A percentile compares a stretch with the other conserved stretches of the same genome.
phyloP scores from a whole-genome alignment of 495 filamentous ascomycete genomes.

The Trichoderma asperelloides region DNA sequence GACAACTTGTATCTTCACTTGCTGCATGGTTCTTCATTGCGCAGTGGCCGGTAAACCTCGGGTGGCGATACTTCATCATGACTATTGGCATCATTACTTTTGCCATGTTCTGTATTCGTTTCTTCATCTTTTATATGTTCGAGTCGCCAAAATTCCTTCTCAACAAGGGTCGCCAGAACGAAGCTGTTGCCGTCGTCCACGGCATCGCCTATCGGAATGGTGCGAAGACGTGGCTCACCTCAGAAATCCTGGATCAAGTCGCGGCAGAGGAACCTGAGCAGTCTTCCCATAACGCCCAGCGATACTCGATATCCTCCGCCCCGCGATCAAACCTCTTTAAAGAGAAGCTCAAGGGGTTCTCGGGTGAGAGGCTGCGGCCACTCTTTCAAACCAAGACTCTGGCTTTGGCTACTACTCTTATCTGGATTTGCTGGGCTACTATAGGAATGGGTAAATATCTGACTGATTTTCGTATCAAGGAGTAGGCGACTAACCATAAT shows the following conservation, averaged over 20 bases:
- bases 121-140: slow-evolving; percentile 72
- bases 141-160: slow-evolving; percentile 81
- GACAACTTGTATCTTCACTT: slow-evolving; percentile 58
- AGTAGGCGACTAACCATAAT: no score
- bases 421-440: slow-evolving; percentile 50
- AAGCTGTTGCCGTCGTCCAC: slow-evolving; percentile 68
- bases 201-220: slow-evolving; percentile 64
- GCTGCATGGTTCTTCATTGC: slow-evolving; percentile 75
- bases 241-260: slow-evolving; percentile 47
- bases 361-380: slow-evolving; percentile 34
- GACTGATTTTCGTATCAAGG: no score
- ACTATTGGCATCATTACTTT: slow-evolving; percentile 69
- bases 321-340: not conserved
- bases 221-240: slow-evolving; percentile 54
- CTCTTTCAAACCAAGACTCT: slow-evolving; percentile 40
- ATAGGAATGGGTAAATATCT: slow-evolving; percentile 34
- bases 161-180: slow-evolving; percentile 59
- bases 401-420: slow-evolving; percentile 39
- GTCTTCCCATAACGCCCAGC: not conserved
- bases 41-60: slow-evolving; percentile 58
- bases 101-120: slow-evolving; percentile 60
- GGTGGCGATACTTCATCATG: slow-evolving; percentile 70
- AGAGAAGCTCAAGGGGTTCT: slow-evolving; percentile 22
- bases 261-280: slow-evolving; percentile 25
- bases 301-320: slow-evolving; percentile 10